phyloP scores from a whole-genome alignment of 345 rosid genomes.

The Hibiscus tridactylites region DNA sequence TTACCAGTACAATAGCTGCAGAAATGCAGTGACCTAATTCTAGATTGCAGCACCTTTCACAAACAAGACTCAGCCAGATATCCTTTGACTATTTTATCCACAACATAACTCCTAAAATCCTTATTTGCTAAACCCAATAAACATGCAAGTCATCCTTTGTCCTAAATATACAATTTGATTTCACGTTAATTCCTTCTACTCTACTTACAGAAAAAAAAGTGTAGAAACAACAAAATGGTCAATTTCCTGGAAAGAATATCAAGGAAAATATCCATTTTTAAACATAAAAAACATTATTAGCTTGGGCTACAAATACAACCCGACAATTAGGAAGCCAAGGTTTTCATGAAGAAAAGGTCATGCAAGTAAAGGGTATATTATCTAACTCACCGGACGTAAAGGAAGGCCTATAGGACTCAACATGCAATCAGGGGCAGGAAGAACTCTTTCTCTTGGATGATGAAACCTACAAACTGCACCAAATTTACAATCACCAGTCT shows the following conservation, averaged over 20 bases:
- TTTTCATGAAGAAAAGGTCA: not conserved
- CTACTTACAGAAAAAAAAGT: not conserved
- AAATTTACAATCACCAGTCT: conserved; percentile 96
- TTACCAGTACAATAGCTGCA: not conserved
- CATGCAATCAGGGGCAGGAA: conserved; percentile 89
- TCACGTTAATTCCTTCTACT: too few relatives aligned
- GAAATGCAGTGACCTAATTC: not conserved
- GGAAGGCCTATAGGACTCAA: conserved; percentile 90
- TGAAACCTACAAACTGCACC: conserved; percentile 94
- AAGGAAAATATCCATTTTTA: not conserved
- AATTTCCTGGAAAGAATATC: not conserved
- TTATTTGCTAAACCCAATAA: not conserved
- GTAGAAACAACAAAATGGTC: not conserved
- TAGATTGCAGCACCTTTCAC: not conserved
- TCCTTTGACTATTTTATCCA: not conserved
- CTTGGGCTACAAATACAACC: not conserved
- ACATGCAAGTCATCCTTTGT: not conserved
- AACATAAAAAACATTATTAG: not conserved
- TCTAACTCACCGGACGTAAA: conserved; percentile 71
- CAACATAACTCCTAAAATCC: not conserved
- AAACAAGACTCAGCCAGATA: not conserved
- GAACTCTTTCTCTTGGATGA: conserved; percentile 89
- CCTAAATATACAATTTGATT: too few relatives aligned
- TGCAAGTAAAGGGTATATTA: not conserved
- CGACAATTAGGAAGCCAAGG: too few relatives aligned